Base-by-base conservation (phyloP, 257 asterid genomes). In the Nyctanthes arbortristis region DNA sequence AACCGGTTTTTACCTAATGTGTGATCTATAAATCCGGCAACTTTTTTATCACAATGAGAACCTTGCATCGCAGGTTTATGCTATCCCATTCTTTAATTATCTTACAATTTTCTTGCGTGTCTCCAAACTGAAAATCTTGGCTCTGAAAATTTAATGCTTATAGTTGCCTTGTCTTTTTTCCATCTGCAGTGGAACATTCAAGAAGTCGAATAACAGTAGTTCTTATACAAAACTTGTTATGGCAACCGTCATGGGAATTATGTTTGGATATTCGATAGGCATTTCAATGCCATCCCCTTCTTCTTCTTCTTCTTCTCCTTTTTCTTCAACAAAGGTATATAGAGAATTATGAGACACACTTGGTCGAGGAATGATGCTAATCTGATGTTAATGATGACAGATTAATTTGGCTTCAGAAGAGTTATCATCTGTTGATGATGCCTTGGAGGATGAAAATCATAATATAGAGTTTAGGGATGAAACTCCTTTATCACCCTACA, bases 221-320 rank as follows among this genome's bases (percentile, higher is more conserved):
- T 74, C 80, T 65, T 70, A 30, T 24, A 30, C 59, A 52, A 22
- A 78, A 70, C 84, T 83, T 57, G 29, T 83, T 28, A 68, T 83
- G 24, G 78, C 85, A 43, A 78, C 85, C 54, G 68, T 83, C 58
- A 78, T 76, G 74, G 88, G 88, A 55, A 75, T 83, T 73, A 78
- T 80, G 61, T 78, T 83, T 73, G 88, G 88, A 75, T 83, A 83
- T 71, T 70, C 80, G 39, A 61, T 83, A 24, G 88, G 85, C 24
- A 72, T 80, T 20, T 80, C 85, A 9, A 80, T 80, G 70, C 88
- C 88, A 36, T 78, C 69, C 27, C 76, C 76, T 75, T 75, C 88
- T n/a, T n/a, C n/a, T n/a, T n/a, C n/a, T n/a, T n/a, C n/a, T n/a
- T n/a, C n/a, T n/a, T n/a, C n/a, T n/a, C n/a, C n/a, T n/a, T n/a